Conservation (phyloP, 345 rosid species). For the Passiflora organensis region DNA sequence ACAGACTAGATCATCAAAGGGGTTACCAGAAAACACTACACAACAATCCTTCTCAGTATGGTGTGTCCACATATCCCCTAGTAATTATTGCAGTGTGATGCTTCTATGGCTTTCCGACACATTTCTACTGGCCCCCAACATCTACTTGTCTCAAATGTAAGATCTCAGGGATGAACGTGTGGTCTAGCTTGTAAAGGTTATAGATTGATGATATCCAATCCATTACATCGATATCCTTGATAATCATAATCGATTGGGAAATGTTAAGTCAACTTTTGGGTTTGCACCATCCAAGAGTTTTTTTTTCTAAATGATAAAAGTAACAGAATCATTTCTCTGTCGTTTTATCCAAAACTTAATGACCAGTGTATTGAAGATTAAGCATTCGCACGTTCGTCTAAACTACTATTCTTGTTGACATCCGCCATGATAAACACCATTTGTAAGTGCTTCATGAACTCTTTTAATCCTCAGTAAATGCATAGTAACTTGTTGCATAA, state of each 20-base stretch:
- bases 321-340: constrained; percentile 7
- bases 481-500: neutral
- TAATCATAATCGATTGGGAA: constrained; percentile 12
- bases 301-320: too few species aligned
- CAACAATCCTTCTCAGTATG: constrained; percentile 15
- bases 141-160: constrained; percentile 3
- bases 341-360: constrained; percentile 16
- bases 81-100: constrained; percentile 27
- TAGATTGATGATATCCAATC: constrained; percentile 22
- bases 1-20: constrained; percentile 9
- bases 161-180: constrained; percentile 26
- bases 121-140: constrained; percentile 14
- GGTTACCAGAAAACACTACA: constrained; percentile 3
- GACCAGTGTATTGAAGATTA: constrained; percentile 21
- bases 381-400: constrained; percentile 21
- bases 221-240: constrained; percentile 16
- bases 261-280: neutral
- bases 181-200: constrained; percentile 16
- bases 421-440: neutral
- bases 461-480: too few species aligned
- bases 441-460: neutral
- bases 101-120: constrained; percentile 12
- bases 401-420: neutral
- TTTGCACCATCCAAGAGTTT: too few species aligned
- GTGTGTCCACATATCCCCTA: constrained; percentile 18